Base-by-base conservation (phyloP, 805 yeast genomes). In the Teunomyces cretensis region DNA sequence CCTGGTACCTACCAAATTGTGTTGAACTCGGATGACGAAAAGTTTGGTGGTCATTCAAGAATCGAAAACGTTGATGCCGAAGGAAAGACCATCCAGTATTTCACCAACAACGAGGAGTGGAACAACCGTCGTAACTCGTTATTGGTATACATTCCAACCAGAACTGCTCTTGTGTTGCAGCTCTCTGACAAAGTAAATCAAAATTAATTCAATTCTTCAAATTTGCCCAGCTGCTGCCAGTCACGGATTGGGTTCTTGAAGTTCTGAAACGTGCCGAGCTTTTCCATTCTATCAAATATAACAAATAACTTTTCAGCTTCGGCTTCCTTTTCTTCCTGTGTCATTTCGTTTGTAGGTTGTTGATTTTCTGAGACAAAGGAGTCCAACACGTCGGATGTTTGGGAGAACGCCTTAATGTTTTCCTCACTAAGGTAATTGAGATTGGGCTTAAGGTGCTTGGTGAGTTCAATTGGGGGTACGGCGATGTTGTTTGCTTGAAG, bases 11-110 rank as follows among this genome's bases (percentile, higher is more conserved):
- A 92, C 64, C 76, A 74, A 52, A 74, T 91, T 41, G 83, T 88
- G 24, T 70, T 94, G 56, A 86, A 86, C 58, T 74, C 91, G 2
- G 99, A 92, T 59, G 75, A 75, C 42, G 65, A 61, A 12, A 74
- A 78, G 52, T 88, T 75, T 66, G 96, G 96, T 26, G 98, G 99
- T 3, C 96, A 87, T 60, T 73, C 69, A 27, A 75, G 97, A 55
- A 75, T 90, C 44, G 51, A 56, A 41, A 66, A 65, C 13, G 44
- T 48, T 4, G 86, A 83, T 58, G 53, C 58, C 5, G 70, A 68
- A 6, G 72, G 72, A 3, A 50, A 60, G 26, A 54, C 55, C 14
- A 64, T 80, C 2, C 74, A 74, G 51, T 88, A 76, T 59, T 80
- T 79, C 62, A 89, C 97, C 16, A 80, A 85, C 11, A 82, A 84